Base-by-base conservation (phyloP, 257 asterid species). In the Leonotis leonurus region DNA sequence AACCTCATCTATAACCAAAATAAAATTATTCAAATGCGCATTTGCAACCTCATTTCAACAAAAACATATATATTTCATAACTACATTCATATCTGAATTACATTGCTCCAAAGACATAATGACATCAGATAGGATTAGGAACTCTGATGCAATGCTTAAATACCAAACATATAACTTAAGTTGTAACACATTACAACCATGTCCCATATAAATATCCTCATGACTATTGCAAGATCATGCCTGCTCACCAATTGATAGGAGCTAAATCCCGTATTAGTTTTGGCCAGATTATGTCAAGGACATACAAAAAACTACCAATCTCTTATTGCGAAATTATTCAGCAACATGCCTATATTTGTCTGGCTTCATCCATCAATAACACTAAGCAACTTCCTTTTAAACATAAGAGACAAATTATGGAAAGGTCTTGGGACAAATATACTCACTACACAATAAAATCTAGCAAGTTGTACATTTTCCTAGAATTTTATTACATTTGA, bases 1-100 rank as follows among this genome's bases (percentile, higher is more conserved):
- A 61, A 55, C 59, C 68, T 49, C 41, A 17, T 60, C 40, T 13
- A 29, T 25, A 29, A 39, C 36, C 25, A 32, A 53, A 8, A 52
- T 5, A 26, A 25, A 52, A 8, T 1, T 11, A 24, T 24, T 25
- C n/a, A 64, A 26, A 51, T 14, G 20, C 16, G 21, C 56, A 56
- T 8, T 55, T n/a, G 30, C 35, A 61, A 43, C 69, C 56, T 41
- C 67, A 56, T 57, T 62, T 44, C 18, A 16, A 62, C 62, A 69
- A 8, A 18, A 48, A 26, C 14, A 37, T 53, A 60, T 27, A 20
- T 52, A 45, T 27, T 22, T 29, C 20, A 51, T 44, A 45, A 43
- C 46, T 48, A 45, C n/a, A 67, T 22, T 32, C 20, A 36, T 22
- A 9, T 56, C 55, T 52, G 55, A 62, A 43, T 43, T 40, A 33